Conservation (phyloP, 73 alveolate genomes). For the Paraurostyla sp. region DNA sequence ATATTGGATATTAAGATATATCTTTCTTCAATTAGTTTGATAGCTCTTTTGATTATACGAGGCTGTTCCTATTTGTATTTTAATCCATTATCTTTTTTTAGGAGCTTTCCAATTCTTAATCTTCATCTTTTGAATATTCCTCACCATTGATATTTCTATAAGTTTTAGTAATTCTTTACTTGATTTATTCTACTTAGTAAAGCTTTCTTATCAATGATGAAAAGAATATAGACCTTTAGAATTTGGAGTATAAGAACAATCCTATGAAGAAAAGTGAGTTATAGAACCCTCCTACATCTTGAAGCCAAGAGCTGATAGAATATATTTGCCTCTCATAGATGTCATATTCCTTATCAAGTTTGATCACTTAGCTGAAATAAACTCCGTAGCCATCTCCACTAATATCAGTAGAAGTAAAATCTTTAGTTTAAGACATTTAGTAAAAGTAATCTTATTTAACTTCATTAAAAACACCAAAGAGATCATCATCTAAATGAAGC, state of each 20-base stretch:
- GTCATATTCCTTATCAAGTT: constrained; percentile 12
- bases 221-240: not conserved
- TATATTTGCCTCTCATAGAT: constrained; percentile 19
- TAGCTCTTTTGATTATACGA: not conserved
- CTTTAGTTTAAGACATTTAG: not conserved
- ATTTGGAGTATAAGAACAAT: not conserved
- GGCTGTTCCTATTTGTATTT: not conserved
- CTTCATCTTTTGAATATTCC: not conserved
- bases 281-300: constrained; percentile 16
- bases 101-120: not conserved
- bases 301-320: not conserved
- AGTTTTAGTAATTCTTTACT: too few species aligned
- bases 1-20: not conserved
- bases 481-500: not conserved
- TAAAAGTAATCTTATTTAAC: not conserved
- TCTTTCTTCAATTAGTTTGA: not conserved
- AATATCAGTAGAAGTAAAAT: not conserved
- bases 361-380: not conserved
- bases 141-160: not conserved
- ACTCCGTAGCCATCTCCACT: not conserved
- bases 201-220: not conserved
- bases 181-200: not conserved
- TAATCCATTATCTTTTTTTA: not conserved
- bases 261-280: not conserved
- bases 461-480: not conserved